Base-by-base conservation (phyloP, 257 asterid genomes). In the Petunia axillaris region DNA sequence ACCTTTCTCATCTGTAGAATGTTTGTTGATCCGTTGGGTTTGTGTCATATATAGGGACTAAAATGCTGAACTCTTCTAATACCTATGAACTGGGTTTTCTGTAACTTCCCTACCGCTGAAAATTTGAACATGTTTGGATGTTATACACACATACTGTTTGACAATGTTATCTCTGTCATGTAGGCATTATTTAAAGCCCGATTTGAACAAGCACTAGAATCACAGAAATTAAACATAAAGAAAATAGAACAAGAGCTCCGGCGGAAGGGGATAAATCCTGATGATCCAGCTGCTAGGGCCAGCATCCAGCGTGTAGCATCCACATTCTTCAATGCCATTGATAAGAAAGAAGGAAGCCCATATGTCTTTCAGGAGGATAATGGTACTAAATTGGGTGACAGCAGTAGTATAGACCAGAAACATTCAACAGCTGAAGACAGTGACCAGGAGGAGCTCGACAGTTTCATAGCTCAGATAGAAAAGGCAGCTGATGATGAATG, bases 291-390 rank as follows among this genome's bases (percentile, higher is more conserved):
- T 65, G 98, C 98, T 80, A 90, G 94, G 94, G 99, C 98, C 81
- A 96, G 99, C 90, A 96, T 96, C 85, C 98, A 90, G 86, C 91
- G 98, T 84, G 97, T 94, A 85, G 99, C 99, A 73, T 91, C 95
- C 76, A 96, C 97, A n/a, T 96, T 96, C 86, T 94, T 94, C 92
- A 93, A 96, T 82, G 99, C 99, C 66, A 96, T 96, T 70, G 99
- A 96, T 83, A 84, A 94, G 89, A 90, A 81, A 82, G 97, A 91
- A 76, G 98, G 97, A 79, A 94, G 94, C 67, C 98, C 98, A 63
- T 96, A 96, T 50, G 91, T 94, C 38, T 94, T 91, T 83, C 91
- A 87, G 80, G 97, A 86, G 83, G 93, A 89, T 75, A 89, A 82
- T 82, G 70, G 79, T 67, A 76, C 73, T 15, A 84, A 81, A 43